These are phyloP conservation scores for Fistulinella prunicolor DNA, from an alignment of 768 basidiomycete species.

Conservation along the genomic window DNA sequence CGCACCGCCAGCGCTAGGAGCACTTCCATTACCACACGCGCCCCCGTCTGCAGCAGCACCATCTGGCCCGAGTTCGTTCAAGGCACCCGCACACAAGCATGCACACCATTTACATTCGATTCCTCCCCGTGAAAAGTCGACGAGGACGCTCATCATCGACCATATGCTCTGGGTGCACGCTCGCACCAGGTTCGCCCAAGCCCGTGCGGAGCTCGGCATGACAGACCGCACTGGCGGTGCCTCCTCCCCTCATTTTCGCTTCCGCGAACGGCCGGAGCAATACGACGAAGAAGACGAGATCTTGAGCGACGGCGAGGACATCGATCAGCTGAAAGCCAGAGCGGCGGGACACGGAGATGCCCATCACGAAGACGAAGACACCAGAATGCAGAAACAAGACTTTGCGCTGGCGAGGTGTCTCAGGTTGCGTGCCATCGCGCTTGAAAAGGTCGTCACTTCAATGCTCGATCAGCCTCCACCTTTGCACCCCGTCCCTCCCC, in stretches of 20 bases:
- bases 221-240: conserved; percentile 75
- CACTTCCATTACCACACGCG: conserved; percentile 7
- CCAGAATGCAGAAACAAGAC: conserved; percentile 55
- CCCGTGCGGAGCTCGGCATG: conserved; percentile 83
- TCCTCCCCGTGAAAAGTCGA: conserved; percentile 86
- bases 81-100: conserved; percentile 80
- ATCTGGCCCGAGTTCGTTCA: conserved; percentile 39
- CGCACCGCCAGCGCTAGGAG: conserved; percentile 7
- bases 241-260: conserved; percentile 54
- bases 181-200: conserved; percentile 78
- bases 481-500: conserved; percentile 43
- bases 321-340: conserved; percentile 44
- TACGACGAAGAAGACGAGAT: conserved; percentile 73
- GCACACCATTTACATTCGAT: conserved; percentile 87
- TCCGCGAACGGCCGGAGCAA: conserved; percentile 68
- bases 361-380: conserved; percentile 58
- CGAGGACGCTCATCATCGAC: conserved; percentile 82
- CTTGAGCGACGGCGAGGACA: conserved; percentile 61
- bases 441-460: conserved; percentile 77
- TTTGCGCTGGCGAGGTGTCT: conserved; percentile 59
- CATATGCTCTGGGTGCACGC: conserved; percentile 86
- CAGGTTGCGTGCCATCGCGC: conserved; percentile 70
- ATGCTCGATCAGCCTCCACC: conserved; percentile 82
- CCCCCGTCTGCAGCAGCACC: conserved; percentile 12
- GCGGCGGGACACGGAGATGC: conserved; percentile 47